Conservation (phyloP, 78 protist genomes). For the Andalucia godoyi region DNA sequence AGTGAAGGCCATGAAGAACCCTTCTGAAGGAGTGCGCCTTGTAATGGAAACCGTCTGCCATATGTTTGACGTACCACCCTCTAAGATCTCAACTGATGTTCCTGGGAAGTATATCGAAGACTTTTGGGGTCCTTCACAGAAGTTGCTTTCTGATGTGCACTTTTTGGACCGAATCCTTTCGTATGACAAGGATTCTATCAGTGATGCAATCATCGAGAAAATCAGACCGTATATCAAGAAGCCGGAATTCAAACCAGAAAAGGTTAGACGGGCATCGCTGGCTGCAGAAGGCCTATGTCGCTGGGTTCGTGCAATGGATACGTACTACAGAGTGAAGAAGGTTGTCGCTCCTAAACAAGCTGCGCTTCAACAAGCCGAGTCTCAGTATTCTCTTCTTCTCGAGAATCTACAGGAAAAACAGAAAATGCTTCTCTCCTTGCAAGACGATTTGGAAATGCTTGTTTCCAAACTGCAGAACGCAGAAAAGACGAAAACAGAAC, state of each 20-base stretch:
- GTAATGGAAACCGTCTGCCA: conserved; percentile 54
- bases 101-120: neutral
- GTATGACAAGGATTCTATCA: conserved; percentile 43
- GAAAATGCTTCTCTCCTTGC: conserved; percentile 1
- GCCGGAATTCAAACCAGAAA: conserved; percentile 24
- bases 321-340: conserved; percentile 21
- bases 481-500: conserved; percentile 17
- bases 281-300: conserved; percentile 23
- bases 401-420: conserved; percentile 2
- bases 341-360: conserved; percentile 24
- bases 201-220: neutral
- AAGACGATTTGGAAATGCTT: neutral
- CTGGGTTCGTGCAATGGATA: conserved; percentile 40
- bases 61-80: conserved; percentile 14
- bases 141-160: conserved; percentile 4
- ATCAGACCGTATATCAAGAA: conserved; percentile 19
- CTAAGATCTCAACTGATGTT: neutral
- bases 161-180: conserved; percentile 19
- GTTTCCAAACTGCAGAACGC: neutral
- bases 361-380: neutral
- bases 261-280: conserved; percentile 6
- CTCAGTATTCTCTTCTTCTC: neutral
- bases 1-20: conserved; percentile 26
- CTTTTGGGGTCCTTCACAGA: conserved; percentile 3
- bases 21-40: conserved; percentile 30